Conservation (phyloP, 176 grass and related monocot species). For the Typha latifolia region DNA sequence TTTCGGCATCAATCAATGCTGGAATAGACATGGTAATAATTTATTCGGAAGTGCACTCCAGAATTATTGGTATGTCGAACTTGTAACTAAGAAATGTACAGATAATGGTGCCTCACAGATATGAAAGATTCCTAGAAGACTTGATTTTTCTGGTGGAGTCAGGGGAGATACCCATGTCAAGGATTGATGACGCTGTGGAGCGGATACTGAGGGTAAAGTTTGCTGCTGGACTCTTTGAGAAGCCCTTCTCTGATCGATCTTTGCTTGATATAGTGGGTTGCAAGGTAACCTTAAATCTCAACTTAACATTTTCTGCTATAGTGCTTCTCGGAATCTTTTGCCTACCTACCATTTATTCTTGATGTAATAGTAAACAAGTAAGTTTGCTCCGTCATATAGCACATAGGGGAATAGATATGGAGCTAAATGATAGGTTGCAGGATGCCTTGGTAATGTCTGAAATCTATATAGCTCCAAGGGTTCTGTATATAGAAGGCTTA, state of each 20-base stretch:
- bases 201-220: constrained; percentile 92
- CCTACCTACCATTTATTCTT: background rate
- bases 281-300: constrained; percentile 37
- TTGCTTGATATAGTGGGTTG: constrained; percentile 50
- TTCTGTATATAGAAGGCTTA: too few relatives aligned
- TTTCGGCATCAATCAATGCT: constrained; percentile 73
- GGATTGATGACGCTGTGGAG: constrained; percentile 77
- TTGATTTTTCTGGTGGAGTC: constrained; percentile 71
- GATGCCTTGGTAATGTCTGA: too few relatives aligned
- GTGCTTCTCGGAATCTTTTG: background rate
- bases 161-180: constrained; percentile 52
- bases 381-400: background rate
- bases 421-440: too few relatives aligned
- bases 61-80: constrained; percentile 2
- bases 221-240: constrained; percentile 74
- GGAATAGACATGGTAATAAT: constrained; percentile 85
- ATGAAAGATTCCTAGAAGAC: constrained; percentile 82
- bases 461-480: too few relatives aligned
- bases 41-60: constrained; percentile 17
- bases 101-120: constrained; percentile 89
- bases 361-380: background rate
- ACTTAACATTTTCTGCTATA: background rate
- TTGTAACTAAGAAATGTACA: constrained; percentile 35
- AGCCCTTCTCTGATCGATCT: constrained; percentile 72
- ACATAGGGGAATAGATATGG: background rate